Conservation (phyloP, 208 protist genomes). For the Crithidia mellificae region DNA sequence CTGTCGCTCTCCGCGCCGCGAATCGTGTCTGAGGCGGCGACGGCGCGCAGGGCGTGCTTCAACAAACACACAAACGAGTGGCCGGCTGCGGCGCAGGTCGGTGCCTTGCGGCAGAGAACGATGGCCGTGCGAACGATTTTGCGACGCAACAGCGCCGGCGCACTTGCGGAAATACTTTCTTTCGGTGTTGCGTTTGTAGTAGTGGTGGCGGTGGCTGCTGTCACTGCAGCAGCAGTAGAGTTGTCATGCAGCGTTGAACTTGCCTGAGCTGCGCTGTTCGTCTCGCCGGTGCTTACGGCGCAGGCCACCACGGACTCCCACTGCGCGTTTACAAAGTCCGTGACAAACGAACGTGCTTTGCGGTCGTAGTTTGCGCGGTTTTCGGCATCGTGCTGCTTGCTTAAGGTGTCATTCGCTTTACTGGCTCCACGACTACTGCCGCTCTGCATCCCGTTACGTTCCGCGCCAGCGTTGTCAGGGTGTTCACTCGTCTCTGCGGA, state of each 20-base stretch:
- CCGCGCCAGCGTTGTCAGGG: neutral
- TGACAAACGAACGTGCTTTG: slow-evolving; percentile 21
- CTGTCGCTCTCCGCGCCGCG: slow-evolving; percentile 7
- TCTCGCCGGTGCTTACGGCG: slow-evolving; percentile 8
- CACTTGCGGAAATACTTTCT: no score
- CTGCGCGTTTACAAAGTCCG: slow-evolving; percentile 24
- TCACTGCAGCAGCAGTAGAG: no score
- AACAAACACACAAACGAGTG: slow-evolving; percentile 35
- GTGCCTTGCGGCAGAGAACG: slow-evolving; percentile 21
- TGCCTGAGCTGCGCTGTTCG: neutral
- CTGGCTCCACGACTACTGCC: neutral
- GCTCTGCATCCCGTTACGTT: neutral
- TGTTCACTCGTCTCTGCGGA: neutral
- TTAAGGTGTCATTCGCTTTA: neutral
- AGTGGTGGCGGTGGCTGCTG: neutral
- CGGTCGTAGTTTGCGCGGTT: slow-evolving; percentile 29
- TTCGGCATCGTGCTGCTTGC: neutral
- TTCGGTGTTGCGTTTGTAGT: neutral
- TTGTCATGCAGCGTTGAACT: no score
- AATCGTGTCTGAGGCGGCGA: slow-evolving; percentile 23
- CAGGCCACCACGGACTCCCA: slow-evolving; percentile 32
- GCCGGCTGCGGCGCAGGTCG: slow-evolving; percentile 18
- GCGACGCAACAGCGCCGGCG: slow-evolving; percentile 7
- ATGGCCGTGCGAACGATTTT: slow-evolving; percentile 31
- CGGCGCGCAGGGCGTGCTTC: slow-evolving; percentile 30